phyloP scores from a whole-genome alignment of 768 basidiomycete species.

The Mycena metata region DNA sequence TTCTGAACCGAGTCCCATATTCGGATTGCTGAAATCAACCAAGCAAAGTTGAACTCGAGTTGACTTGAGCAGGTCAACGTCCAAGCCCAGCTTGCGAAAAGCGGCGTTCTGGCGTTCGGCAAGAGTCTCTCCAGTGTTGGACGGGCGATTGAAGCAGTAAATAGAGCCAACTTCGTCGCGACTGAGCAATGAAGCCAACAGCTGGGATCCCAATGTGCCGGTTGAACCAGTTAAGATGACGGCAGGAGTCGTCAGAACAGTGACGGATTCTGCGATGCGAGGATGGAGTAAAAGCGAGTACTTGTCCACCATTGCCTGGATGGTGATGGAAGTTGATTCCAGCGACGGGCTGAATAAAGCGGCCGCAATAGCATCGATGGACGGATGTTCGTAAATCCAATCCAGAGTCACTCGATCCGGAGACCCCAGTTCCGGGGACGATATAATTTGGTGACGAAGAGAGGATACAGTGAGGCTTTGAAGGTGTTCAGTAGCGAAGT shows the following conservation, averaged over 20 bases:
- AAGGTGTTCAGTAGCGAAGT: fast-evolving
- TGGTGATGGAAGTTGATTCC: neutral
- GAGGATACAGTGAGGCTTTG: constrained; percentile 47
- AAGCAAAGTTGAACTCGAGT: constrained; percentile 39
- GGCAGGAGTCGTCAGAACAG: neutral
- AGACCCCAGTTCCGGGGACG: neutral
- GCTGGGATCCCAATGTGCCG: constrained; percentile 43
- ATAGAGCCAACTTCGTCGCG: constrained; percentile 52
- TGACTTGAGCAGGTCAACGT: constrained; percentile 29
- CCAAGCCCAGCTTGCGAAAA: constrained; percentile 39
- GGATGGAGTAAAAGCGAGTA: neutral
- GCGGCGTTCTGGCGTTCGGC: constrained; percentile 33
- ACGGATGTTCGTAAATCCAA: neutral
- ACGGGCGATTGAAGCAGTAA: constrained; percentile 52
- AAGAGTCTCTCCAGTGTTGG: neutral
- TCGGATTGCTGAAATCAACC: constrained; percentile 50
- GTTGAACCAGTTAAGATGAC: constrained; percentile 47
- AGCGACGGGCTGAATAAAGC: constrained; percentile 18
- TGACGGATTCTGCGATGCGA: constrained; percentile 2
- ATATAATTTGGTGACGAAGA: constrained; percentile 32
- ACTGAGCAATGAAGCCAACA: constrained; percentile 44
- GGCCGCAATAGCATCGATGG: constrained; percentile 8
- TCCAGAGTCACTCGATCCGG: neutral
- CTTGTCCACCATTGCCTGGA: neutral
- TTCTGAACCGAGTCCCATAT: constrained; percentile 27